Percentiles rank a stretch among this genome's conserved stretches.
Conservation (phyloP, 2,329 filamentous ascomycete genomes). For the Calonectria pteridis region DNA sequence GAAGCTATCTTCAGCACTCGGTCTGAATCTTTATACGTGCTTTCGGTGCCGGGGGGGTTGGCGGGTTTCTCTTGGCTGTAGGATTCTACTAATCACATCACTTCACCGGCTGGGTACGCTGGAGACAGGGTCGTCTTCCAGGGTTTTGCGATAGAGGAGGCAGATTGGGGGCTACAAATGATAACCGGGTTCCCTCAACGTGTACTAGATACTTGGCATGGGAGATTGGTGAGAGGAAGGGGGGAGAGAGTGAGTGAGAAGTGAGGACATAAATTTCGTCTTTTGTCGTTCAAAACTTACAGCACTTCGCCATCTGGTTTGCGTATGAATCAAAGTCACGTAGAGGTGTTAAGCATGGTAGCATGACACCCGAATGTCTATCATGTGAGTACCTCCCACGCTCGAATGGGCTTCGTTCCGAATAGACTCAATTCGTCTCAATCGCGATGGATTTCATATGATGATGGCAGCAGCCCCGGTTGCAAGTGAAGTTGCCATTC, state of each 20-base stretch:
- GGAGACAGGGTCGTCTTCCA: slow-evolving; percentile 27
- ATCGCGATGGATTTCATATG: neutral
- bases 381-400: neutral
- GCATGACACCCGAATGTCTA: neutral
- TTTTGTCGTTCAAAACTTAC: slow-evolving; percentile 15
- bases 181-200: slow-evolving; percentile 30
- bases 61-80: slow-evolving; percentile 32
- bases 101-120: slow-evolving; percentile 29
- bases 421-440: neutral
- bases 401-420: neutral
- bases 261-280: slow-evolving; percentile 27
- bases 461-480: neutral
- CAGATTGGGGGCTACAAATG: slow-evolving; percentile 22
- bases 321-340: neutral
- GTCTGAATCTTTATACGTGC: slow-evolving; percentile 26
- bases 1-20: slow-evolving; percentile 18
- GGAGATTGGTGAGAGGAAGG: slow-evolving; percentile 13
- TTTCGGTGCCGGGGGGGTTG: slow-evolving; percentile 7
- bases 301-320: neutral
- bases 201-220: slow-evolving; percentile 44
- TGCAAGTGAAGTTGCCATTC: neutral
- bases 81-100: slow-evolving; percentile 38
- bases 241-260: slow-evolving; percentile 12
- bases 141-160: slow-evolving; percentile 35
- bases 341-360: neutral